phyloP scores from a whole-genome alignment of 1,139 yeast species.

The Taphrina deformans region DNA sequence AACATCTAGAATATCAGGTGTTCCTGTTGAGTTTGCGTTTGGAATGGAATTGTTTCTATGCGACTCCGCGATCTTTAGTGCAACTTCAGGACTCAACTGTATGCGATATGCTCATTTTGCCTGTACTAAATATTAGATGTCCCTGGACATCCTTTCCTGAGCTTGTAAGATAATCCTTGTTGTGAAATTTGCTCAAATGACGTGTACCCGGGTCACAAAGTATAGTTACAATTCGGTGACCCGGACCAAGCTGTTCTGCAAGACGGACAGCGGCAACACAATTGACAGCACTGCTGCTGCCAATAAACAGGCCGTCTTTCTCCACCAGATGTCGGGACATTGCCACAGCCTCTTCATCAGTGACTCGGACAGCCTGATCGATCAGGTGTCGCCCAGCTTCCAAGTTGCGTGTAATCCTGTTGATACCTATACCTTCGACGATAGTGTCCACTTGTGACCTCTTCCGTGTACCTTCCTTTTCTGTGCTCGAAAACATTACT shows the following conservation, averaged over 20 bases:
- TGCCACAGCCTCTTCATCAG: conserved; percentile 73
- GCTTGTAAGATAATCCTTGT: conserved; percentile 2
- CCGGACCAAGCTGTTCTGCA: conserved; percentile 61
- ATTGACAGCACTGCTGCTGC: conserved; percentile 87
- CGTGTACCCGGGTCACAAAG: conserved; percentile 63
- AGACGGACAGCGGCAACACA: conserved; percentile 82
- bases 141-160: neutral
- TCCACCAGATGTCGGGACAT: conserved; percentile 85
- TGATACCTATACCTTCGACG: conserved; percentile 91
- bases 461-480: conserved; percentile 88
- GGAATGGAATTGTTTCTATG: too few species aligned
- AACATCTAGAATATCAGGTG: neutral
- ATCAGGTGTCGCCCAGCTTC: conserved; percentile 59
- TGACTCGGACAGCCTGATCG: conserved; percentile 76
- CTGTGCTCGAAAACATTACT: conserved; percentile 88
- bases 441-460: conserved; percentile 95
- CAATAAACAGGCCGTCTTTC: conserved; percentile 85
- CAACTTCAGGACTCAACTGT: neutral
- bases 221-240: conserved; percentile 75
- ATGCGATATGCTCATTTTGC: neutral
- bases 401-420: conserved; percentile 80
- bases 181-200: conserved; percentile 29
- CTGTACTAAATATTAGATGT: neutral
- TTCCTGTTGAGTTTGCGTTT: too few species aligned
- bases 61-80: too few species aligned